These are phyloP conservation scores for Hylodesmum podocarpum DNA, from an alignment of 306 rosid species.

Conservation along the genomic window DNA sequence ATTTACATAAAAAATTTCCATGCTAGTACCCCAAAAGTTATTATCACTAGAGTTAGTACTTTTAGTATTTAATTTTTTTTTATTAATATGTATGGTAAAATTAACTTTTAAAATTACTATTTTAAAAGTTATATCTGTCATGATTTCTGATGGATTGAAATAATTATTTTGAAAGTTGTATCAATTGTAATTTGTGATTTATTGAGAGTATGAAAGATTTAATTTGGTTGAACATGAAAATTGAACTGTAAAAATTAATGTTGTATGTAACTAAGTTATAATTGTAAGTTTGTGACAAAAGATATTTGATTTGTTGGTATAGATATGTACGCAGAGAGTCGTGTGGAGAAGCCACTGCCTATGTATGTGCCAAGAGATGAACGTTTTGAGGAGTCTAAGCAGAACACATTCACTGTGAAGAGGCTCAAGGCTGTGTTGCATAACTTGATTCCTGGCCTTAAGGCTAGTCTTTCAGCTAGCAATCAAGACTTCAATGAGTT, in stretches of 20 bases:
- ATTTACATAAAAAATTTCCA: not conserved
- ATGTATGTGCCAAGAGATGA: conserved; percentile 96
- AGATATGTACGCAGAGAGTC: conserved; percentile 72
- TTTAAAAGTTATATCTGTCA: no score
- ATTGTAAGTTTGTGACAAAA: not conserved
- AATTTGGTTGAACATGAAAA: no score
- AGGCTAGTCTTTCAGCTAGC: conserved; percentile 60
- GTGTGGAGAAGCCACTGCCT: conserved; percentile 89
- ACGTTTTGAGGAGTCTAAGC: conserved; percentile 84
- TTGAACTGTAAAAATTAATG: not conserved
- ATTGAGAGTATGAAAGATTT: no score
- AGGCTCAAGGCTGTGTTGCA: conserved; percentile 84
- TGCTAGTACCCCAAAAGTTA: not conserved
- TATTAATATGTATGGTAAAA: no score
- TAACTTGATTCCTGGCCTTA: conserved; percentile 70
- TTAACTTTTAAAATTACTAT: no score
- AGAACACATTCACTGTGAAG: conserved; percentile 60
- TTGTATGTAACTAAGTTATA: not conserved
- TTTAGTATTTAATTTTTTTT: no score
- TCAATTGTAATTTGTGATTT: no score
- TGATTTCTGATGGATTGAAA: no score
- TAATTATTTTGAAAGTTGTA: no score
- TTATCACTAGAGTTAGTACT: not conserved
- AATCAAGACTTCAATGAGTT: conserved; percentile 72
- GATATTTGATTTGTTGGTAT: not conserved